Evolutionary conservation across 2,329 filamentous ascomycete genomes (phyloP).

Genomic region (Tolypocladium endophyticum): DNA sequence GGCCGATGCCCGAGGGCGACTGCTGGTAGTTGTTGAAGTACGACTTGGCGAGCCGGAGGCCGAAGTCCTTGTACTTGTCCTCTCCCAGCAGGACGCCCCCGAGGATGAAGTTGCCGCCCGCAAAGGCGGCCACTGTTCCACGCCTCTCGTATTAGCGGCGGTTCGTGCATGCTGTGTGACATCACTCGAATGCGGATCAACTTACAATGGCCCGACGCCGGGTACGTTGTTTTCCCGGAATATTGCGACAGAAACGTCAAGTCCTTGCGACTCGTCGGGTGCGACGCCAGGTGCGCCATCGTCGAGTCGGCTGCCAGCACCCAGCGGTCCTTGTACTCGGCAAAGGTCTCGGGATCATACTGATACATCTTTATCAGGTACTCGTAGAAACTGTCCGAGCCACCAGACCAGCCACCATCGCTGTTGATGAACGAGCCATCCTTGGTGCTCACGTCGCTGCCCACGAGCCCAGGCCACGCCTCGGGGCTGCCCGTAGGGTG

Average conservation of each 20-base stretch:
- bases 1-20: conserved; percentile 65
- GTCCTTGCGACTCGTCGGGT: conserved; percentile 55
- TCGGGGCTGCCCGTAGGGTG: conserved; percentile 47
- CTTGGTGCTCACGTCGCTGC: conserved; percentile 52
- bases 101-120: conserved; percentile 77
- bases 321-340: conserved; percentile 63
- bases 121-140: conserved; percentile 61
- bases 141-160: conserved; percentile 24
- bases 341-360: conserved; percentile 59
- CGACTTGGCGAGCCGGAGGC: conserved; percentile 57
- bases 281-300: conserved; percentile 59
- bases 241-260: conserved; percentile 61
- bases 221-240: conserved; percentile 30
- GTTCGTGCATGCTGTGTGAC: background rate
- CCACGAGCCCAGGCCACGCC: conserved; percentile 69
- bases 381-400: conserved; percentile 75
- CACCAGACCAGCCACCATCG: conserved; percentile 65
- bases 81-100: conserved; percentile 60
- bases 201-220: conserved; percentile 40
- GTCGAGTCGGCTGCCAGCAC: conserved; percentile 63
- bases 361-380: conserved; percentile 88
- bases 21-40: conserved; percentile 65
- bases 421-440: conserved; percentile 59
- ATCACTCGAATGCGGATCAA: background rate
- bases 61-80: conserved; percentile 61